Conservation (phyloP, 2,329 filamentous ascomycete species). For the Aureobasidium sp. region DNA sequence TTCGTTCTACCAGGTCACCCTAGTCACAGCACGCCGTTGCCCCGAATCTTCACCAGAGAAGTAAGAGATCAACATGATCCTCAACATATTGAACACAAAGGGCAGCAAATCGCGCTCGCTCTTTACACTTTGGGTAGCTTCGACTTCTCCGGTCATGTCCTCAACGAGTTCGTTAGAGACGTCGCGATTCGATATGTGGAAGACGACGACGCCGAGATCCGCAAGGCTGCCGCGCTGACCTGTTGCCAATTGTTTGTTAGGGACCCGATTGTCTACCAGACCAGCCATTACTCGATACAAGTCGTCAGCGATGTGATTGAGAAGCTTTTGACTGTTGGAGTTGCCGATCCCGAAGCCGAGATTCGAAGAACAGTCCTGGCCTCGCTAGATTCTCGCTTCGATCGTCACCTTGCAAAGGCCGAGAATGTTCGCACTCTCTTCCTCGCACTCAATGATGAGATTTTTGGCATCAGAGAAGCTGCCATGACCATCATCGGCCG, state of each 20-base stretch:
- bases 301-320: constrained; percentile 98
- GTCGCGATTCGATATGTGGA: constrained; percentile 98
- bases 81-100: constrained; percentile 66
- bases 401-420: constrained; percentile 91
- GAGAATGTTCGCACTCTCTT: constrained; percentile 96
- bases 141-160: constrained; percentile 81
- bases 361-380: constrained; percentile 83
- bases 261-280: constrained; percentile 96
- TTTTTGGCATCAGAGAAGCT: constrained; percentile 85
- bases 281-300: constrained; percentile 90
- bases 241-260: constrained; percentile 96
- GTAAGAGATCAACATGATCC: constrained; percentile 76
- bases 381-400: constrained; percentile 87
- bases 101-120: constrained; percentile 83
- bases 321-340: constrained; percentile 86
- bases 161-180: constrained; percentile 98
- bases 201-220: constrained; percentile 85
- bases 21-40: constrained; percentile 69
- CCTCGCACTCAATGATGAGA: constrained; percentile 88
- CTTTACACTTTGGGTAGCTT: constrained; percentile 96
- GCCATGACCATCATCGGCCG: constrained; percentile 95
- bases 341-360: constrained; percentile 78
- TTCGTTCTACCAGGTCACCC: constrained; percentile 91
- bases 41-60: constrained; percentile 61
- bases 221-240: constrained; percentile 88